Conservation (phyloP, 192 early-diverging fungal species). For the Linnemannia schmuckeri region DNA sequence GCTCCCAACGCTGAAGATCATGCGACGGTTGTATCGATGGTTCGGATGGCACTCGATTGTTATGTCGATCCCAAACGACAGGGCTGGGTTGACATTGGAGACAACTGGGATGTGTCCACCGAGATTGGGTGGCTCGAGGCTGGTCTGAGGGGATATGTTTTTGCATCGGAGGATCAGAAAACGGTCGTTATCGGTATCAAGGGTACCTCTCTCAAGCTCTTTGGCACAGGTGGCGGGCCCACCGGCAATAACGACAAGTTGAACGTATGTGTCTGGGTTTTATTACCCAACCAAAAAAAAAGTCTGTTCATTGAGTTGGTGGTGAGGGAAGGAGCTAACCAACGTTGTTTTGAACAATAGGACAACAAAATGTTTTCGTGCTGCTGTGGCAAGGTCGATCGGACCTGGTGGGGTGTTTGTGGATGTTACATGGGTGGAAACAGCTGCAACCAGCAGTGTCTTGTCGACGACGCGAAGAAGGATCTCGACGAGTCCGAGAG, state of each 20-base stretch:
- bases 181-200: conserved; percentile 87
- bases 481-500: conserved; percentile 65
- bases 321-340: not conserved
- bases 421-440: conserved; percentile 76
- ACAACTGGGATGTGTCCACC: conserved; percentile 68
- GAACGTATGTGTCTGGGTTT: conserved; percentile 58
- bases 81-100: conserved; percentile 75
- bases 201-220: conserved; percentile 71
- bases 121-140: conserved; percentile 70
- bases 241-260: conserved; percentile 80
- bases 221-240: conserved; percentile 66
- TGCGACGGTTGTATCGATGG: conserved; percentile 76
- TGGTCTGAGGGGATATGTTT: conserved; percentile 89
- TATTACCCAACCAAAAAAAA: not conserved
- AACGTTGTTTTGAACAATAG: conserved; percentile 26
- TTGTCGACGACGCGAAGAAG: conserved; percentile 54
- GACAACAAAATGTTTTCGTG: conserved; percentile 97
- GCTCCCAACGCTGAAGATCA: conserved; percentile 81
- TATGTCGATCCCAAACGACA: conserved; percentile 74
- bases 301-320: not conserved
- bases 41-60: conserved; percentile 84
- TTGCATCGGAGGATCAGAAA: conserved; percentile 72
- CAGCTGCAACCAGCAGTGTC: conserved; percentile 70
- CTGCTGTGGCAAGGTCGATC: conserved; percentile 91
- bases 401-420: conserved; percentile 87